Percentiles rank a stretch among this genome's conserved stretches.
These are phyloP conservation scores for Daldinia decipiens DNA, from an alignment of 495 filamentous ascomycete genomes.

Conservation along the genomic window DNA sequence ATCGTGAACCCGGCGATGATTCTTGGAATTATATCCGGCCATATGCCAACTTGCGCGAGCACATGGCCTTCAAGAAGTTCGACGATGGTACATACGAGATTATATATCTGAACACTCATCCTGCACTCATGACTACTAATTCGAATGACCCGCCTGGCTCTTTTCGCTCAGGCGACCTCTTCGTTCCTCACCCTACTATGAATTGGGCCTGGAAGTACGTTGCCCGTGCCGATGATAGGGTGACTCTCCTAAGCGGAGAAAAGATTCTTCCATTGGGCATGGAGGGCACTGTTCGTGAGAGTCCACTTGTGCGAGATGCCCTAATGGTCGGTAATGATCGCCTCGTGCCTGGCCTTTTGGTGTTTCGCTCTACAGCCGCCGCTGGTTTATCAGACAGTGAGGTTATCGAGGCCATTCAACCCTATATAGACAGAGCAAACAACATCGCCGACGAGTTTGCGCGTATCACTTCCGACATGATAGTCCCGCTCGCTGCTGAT, in stretches of 20 bases:
- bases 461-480: conserved; percentile 64
- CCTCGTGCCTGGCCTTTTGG: conserved; percentile 58
- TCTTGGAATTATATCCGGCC: conserved; percentile 65
- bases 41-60: conserved; percentile 56
- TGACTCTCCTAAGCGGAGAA: conserved; percentile 74
- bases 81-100: conserved; percentile 61
- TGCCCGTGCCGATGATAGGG: conserved; percentile 68
- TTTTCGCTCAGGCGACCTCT: conserved; percentile 69
- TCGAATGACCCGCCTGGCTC: conserved; percentile 64
- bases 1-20: conserved; percentile 55
- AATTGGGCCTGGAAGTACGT: conserved; percentile 72
- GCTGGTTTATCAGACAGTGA: conserved; percentile 51
- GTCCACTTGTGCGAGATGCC: conserved; percentile 39
- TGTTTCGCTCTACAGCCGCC: conserved; percentile 55
- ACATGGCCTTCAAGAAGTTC: conserved; percentile 63
- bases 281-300: conserved; percentile 65
- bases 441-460: conserved; percentile 61
- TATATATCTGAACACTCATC: conserved; percentile 67
- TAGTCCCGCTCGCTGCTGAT: conserved; percentile 55
- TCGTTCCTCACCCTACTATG: conserved; percentile 68
- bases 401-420: conserved; percentile 60
- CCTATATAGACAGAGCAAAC: conserved; percentile 61
- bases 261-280: conserved; percentile 73
- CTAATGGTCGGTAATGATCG: conserved; percentile 51
- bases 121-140: conserved; percentile 68